These are phyloP conservation scores for Fusarium decemcellulare DNA, from an alignment of 2,329 filamentous ascomycete species.

Conservation along the genomic window DNA sequence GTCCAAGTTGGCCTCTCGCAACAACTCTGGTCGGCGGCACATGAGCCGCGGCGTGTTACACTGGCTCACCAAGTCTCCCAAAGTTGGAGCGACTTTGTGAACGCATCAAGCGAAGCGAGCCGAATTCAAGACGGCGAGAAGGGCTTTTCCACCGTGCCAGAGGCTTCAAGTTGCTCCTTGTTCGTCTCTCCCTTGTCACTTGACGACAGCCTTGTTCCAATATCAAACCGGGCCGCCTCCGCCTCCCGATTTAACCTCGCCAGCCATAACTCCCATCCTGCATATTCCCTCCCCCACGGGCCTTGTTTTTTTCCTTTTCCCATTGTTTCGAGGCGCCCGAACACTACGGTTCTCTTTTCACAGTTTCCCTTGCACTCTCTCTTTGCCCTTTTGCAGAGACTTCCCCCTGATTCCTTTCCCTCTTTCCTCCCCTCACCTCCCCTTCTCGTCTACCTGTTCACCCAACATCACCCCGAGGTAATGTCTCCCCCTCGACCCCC, in stretches of 20 bases:
- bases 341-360: background rate
- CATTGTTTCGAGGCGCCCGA: background rate
- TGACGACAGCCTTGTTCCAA: constrained; percentile 1
- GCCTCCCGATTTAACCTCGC: constrained; percentile 3
- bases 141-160: constrained; percentile 15
- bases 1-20: constrained; percentile 10
- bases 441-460: background rate
- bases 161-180: constrained; percentile 17
- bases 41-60: constrained; percentile 12
- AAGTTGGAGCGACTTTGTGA: background rate
- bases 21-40: constrained; percentile 2
- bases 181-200: constrained; percentile 23
- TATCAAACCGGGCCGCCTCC: constrained; percentile 18
- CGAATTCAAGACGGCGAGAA: background rate
- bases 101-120: background rate
- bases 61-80: constrained; percentile 2
- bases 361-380: constrained; percentile 9
- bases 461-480: constrained; percentile 6
- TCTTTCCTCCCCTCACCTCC: background rate
- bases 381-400: background rate
- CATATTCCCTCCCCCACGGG: constrained; percentile 11
- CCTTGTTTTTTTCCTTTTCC: constrained; percentile 10
- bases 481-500: constrained; percentile 15
- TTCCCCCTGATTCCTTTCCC: background rate
- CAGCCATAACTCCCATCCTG: constrained; percentile 15